Evolutionary conservation across 2,329 filamentous ascomycete species (phyloP), one percentile per base, ranked within the genome.

Genomic region (Cyanodermella asteris): DNA sequence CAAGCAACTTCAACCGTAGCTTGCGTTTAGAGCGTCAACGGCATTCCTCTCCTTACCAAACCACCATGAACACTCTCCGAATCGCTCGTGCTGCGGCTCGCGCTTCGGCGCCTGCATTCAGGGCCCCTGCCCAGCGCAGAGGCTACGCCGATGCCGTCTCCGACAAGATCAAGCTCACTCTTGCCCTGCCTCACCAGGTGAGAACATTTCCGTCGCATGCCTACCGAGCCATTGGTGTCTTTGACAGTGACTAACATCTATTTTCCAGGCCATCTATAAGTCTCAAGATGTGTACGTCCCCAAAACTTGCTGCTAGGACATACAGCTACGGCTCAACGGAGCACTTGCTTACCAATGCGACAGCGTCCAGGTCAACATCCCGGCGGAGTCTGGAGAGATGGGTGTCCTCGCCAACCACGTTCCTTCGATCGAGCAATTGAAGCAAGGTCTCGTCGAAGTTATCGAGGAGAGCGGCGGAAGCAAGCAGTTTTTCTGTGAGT

Each of bases 401-500:
- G 87, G 87, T 75, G 74, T 97, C 44, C 75, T 97, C 49, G 87
- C 87, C 52, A 90, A 87, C 66, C 87, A 97, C 69, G 87, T 97
- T 45, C 82, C 87, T 37, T 81, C 82, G 34, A 94, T 97, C 49
- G 87, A 97, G 66, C 87, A 97, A 65, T 66, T 97, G 55, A 91
- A 90, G 69, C 82, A 87, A 33, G 87, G 87, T 46, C 59, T 94
- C 40, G 66, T 97, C 40, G 84, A 94, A 64, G 65, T 97, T 47
- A 69, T 94, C 40, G 84, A 94, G 64, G 87, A 97, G 67, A 67
- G 59, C 47, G 77, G 80, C 47, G 48, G 51, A 38, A 72, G 52
- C 75, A 97, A 97, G 71, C 78, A 90, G 59, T 97, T 87, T 64
- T 97, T 97, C 74, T 67, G 82, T 91, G 77, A 43, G 80, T 71